Evolutionary conservation across 768 basidiomycete genomes (phyloP), one percentile per base, ranked within the genome.

Genomic region (Ramaria sp.): DNA sequence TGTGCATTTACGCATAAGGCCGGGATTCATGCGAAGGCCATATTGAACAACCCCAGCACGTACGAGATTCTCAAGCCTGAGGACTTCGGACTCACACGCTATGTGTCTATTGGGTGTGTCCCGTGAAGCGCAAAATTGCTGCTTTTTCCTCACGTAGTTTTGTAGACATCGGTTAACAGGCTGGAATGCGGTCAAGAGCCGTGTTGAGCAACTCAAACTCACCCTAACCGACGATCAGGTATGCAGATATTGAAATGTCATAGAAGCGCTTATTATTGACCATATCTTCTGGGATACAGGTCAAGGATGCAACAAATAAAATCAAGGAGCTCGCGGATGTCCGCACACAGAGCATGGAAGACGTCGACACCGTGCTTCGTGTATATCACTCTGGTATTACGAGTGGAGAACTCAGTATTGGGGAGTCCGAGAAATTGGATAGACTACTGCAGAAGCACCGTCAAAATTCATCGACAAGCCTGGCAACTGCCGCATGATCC

Each of bases 1-100:
- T 98, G 96, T 66, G 96, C 96, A 3, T 99, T 99, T 76, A 99
- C 96, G 25, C 96, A 98, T 83, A 98, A 99, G 84, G 96, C 96
- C 20, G 96, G 96, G 67, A 99, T 99, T 60, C 96, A 99, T 70
- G 96, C 96, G 73, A 99, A 99, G 78, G 96, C 96, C 37, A 99
- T 99, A 70, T 81, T 94, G 59, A 96, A 97, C 75, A 99, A 99
- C 78, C 96, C 96, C 1, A 90, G 88, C 64, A 99, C 96, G 9
- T 99, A 98, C 70, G 95, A 99, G 72, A 97, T 97, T 69, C 81
- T 96, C 69, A 97, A 93, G 81, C 96, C 96, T 15, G 91, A 95
- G 69, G 96, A 99, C 73, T 99, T 99, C 64, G 96, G 96, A 62
- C 78, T 99, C 65, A 92, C 85, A 8, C 84, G 96, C 65, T 99